These are phyloP conservation scores for Karstenula rhodostoma DNA, from an alignment of 2,329 filamentous ascomycete genomes.

Conservation along the genomic window DNA sequence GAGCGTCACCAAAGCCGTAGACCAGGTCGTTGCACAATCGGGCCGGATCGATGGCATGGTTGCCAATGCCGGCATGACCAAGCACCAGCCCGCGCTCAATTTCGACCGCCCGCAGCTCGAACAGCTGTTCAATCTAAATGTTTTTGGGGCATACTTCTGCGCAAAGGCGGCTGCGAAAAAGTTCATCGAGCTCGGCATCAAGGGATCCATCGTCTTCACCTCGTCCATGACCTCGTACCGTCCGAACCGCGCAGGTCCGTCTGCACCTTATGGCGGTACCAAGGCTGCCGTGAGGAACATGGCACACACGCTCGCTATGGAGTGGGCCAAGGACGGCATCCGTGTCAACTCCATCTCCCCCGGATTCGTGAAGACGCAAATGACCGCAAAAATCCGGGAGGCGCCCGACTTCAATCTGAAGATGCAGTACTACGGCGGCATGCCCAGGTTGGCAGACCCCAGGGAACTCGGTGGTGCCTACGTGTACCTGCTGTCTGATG, in stretches of 20 bases:
- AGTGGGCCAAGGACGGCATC: slow-evolving; percentile 84
- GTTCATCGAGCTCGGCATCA: slow-evolving; percentile 56
- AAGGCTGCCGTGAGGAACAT: slow-evolving; percentile 55
- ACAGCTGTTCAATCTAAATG: slow-evolving; percentile 59
- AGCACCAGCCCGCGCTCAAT: slow-evolving; percentile 61
- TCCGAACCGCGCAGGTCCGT: slow-evolving; percentile 61
- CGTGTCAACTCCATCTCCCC: slow-evolving; percentile 86
- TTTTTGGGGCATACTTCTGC: slow-evolving; percentile 57
- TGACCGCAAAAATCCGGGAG: slow-evolving; percentile 60
- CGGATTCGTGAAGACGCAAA: slow-evolving; percentile 82
- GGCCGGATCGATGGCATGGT: slow-evolving; percentile 62
- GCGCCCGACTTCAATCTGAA: slow-evolving; percentile 61
- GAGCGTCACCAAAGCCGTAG: slow-evolving; percentile 55
- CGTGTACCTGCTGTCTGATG: slow-evolving; percentile 58
- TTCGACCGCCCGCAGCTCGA: slow-evolving; percentile 60
- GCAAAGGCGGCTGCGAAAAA: slow-evolving; percentile 56
- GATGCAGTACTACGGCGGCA: slow-evolving; percentile 63
- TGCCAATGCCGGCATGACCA: slow-evolving; percentile 61
- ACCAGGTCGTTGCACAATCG: slow-evolving; percentile 56
- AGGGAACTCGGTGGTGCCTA: slow-evolving; percentile 61
- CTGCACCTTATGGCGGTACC: slow-evolving; percentile 56
- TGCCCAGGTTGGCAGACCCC: slow-evolving; percentile 60
- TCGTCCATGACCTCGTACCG: slow-evolving; percentile 60
- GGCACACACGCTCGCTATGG: slow-evolving; percentile 71
- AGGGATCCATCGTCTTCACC: slow-evolving; percentile 60